These are phyloP conservation scores for Grigorovia jiainica DNA, from an alignment of 805 yeast genomes.

Conservation along the genomic window DNA sequence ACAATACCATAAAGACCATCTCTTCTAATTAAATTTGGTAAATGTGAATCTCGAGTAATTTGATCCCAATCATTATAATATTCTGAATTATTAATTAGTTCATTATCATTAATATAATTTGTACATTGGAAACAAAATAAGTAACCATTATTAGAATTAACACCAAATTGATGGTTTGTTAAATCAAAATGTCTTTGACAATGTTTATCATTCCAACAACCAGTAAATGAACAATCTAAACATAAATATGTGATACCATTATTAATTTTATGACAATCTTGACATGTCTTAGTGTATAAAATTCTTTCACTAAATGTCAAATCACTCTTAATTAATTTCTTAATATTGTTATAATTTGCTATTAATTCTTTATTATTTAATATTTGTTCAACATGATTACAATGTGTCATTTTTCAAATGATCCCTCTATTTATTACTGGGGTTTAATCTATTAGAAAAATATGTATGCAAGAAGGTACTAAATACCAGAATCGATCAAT, in stretches of 20 bases:
- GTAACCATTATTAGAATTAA: constrained; percentile 58
- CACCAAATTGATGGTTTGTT: constrained; percentile 49
- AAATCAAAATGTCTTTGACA: constrained; percentile 38
- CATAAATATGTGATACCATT: constrained; percentile 46
- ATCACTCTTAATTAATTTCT: constrained; percentile 11
- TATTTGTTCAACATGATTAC: constrained; percentile 24
- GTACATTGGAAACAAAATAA: constrained; percentile 74
- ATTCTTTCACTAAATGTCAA: constrained; percentile 13
- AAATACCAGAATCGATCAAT: no score
- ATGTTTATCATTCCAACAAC: constrained; percentile 49
- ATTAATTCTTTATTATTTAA: constrained; percentile 26
- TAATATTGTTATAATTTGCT: constrained; percentile 22
- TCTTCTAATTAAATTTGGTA: constrained; percentile 38
- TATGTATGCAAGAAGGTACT: no score
- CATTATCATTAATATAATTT: constrained; percentile 55
- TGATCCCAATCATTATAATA: constrained; percentile 22
- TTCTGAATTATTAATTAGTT: constrained; percentile 25
- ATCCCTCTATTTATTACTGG: no score
- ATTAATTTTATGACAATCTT: constrained; percentile 23
- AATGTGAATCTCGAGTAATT: constrained; percentile 11
- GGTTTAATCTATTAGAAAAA: no score
- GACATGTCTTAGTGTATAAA: constrained; percentile 20
- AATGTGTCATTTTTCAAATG: constrained; percentile 29
- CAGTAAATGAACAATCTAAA: constrained; percentile 68
- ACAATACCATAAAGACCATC: constrained; percentile 84